Evolutionary conservation across 2,329 filamentous ascomycete genomes (phyloP).

Genomic region (Apiospora aurea): DNA sequence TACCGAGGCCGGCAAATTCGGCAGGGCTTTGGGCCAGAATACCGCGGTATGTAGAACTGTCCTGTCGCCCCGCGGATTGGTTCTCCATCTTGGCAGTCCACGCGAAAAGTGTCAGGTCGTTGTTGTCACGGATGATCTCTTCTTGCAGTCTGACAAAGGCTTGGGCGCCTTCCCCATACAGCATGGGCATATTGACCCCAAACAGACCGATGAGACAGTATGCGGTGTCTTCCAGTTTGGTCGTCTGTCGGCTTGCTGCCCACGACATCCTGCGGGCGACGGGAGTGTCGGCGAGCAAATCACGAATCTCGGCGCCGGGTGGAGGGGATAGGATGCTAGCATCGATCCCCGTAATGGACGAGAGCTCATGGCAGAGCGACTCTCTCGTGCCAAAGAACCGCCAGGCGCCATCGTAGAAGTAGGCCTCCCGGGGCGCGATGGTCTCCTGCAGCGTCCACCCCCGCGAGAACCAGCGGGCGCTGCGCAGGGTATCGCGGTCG

Average conservation of each 20-base stretch:
- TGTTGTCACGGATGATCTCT: conserved; percentile 31
- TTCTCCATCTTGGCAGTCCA: conserved; percentile 25
- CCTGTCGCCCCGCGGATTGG: conserved; percentile 34
- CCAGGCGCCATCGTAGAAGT: conserved; percentile 33
- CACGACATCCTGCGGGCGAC: conserved; percentile 41
- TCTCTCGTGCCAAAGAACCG: conserved; percentile 24
- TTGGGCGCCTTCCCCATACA: conserved; percentile 42
- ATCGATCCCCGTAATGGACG: conserved; percentile 30
- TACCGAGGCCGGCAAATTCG: conserved; percentile 2
- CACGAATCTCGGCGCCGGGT: background rate
- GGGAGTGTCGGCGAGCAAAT: conserved; percentile 22
- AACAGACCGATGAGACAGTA: conserved; percentile 44
- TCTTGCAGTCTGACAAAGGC: conserved; percentile 27
- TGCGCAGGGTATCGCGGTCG: background rate
- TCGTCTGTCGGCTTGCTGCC: conserved; percentile 37
- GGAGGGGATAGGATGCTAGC: conserved; percentile 11
- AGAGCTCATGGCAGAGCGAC: conserved; percentile 18
- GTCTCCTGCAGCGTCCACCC: conserved; percentile 37
- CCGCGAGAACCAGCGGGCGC: conserved; percentile 27
- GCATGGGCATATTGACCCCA: conserved; percentile 40
- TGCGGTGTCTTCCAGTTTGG: conserved; percentile 37
- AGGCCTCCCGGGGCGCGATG: conserved; percentile 29
- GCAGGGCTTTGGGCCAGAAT: conserved; percentile 4
- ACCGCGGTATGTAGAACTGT: conserved; percentile 32
- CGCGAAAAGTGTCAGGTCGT: background rate